Evolutionary conservation across 345 rosid species (phyloP).

Genomic region (Litchi chinensis): DNA sequence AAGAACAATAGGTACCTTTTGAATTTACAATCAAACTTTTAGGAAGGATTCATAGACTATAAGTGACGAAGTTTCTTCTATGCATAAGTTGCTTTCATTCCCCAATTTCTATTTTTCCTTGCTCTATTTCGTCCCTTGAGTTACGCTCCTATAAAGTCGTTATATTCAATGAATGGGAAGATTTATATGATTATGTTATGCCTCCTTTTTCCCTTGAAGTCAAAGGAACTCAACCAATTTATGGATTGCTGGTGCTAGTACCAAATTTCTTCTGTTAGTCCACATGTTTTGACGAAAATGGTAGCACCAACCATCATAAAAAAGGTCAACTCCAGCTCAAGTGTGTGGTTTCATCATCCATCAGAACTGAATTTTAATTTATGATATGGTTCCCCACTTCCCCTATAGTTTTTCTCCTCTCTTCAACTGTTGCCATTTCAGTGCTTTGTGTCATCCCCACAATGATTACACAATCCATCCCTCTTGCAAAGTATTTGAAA

Average conservation of each 20-base stretch:
- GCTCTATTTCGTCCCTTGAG: neutral
- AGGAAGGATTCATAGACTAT: neutral
- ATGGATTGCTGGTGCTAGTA: no score
- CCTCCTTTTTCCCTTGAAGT: neutral
- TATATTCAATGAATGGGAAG: neutral
- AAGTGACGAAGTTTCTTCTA: neutral
- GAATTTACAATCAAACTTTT: no score
- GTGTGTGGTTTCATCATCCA: no score
- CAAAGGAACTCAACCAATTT: neutral
- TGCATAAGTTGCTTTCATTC: neutral
- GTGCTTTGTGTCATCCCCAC: no score
- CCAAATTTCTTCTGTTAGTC: neutral
- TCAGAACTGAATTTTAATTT: neutral
- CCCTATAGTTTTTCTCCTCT: no score
- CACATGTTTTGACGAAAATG: neutral
- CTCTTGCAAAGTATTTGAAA: no score
- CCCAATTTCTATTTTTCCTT: neutral
- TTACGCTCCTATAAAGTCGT: neutral
- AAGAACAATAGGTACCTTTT: neutral
- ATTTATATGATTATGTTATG: no score
- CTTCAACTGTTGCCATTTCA: no score
- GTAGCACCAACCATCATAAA: neutral
- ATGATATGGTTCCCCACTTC: neutral
- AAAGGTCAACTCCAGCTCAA: neutral
- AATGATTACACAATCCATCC: no score